Percentiles rank a stretch among this genome's conserved stretches.
Conservation (phyloP, 768 basidiomycete genomes). For the Xerocomellus intermedius region DNA sequence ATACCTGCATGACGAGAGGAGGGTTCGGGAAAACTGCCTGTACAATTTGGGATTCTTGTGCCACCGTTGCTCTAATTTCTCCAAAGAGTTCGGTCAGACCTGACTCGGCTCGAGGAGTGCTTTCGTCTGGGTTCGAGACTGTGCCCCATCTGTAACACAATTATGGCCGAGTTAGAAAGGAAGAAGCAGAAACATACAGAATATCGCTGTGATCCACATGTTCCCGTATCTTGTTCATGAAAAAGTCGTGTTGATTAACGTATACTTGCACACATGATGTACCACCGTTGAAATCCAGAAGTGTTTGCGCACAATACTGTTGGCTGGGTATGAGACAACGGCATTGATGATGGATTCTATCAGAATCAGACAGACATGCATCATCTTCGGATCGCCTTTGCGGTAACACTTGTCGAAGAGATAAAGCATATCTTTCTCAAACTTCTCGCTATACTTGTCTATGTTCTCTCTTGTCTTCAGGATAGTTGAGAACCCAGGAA, state of each 20-base stretch:
- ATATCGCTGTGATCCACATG: conserved; percentile 53
- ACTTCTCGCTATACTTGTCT: conserved; percentile 97
- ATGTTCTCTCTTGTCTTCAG: conserved; percentile 83
- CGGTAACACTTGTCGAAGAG: conserved; percentile 95
- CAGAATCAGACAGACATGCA: conserved; percentile 68
- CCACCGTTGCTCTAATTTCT: conserved; percentile 89
- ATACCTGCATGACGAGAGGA: conserved; percentile 95
- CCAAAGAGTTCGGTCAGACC: conserved; percentile 77
- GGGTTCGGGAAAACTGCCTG: conserved; percentile 99
- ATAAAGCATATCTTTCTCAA: conserved; percentile 97
- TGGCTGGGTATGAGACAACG: conserved; percentile 8
- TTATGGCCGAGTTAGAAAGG: not conserved
- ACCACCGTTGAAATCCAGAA: conserved; percentile 97
- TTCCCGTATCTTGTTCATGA: conserved; percentile 88
- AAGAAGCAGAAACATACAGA: conserved; percentile 43
- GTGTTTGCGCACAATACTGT: conserved; percentile 95
- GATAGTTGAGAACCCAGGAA: not conserved
- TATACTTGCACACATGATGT: conserved; percentile 97
- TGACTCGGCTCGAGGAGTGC: conserved; percentile 73
- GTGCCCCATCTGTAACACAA: conserved; percentile 65
- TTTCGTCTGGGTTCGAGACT: conserved; percentile 76
- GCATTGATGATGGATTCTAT: conserved; percentile 2
- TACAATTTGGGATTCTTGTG: conserved; percentile 95
- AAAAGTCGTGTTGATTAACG: conserved; percentile 99
- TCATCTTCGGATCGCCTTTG: conserved; percentile 98